Evolutionary conservation across 257 asterid species (phyloP), one percentile per base, ranked within the genome.

Genomic region (Rhazya stricta): DNA sequence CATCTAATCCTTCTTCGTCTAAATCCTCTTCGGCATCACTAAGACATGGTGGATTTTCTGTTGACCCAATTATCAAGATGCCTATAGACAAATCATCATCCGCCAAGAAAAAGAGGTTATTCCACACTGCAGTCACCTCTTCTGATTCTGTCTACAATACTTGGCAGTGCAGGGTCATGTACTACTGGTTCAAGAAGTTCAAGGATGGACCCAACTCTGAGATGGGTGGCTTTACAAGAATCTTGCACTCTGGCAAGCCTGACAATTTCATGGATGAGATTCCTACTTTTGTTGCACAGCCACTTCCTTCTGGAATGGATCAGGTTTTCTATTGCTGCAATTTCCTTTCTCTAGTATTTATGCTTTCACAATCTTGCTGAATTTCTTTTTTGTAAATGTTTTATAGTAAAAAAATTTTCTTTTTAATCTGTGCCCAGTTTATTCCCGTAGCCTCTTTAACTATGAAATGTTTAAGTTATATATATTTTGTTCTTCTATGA

Each of bases 121-220:
- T 94, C 83, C 98, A 94, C 72, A 91, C 97, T 4, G 98, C 97
- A 12, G 98, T 94, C 32, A 94, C 98, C 0, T 67, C 98, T 37
- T 91, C 97, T 56, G 97, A 90, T 76, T 94, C 98, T 16, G 80
- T 91, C 79, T 94, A 94, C 85, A 94, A 91, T 81, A 91, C 98
- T 58, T 94, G 98, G 98, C 98, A 94, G 92, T 78, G 88, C 75
- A 78, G 98, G 83, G 88, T 94, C 62, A 91, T 91, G 98, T 94
- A 91, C 74, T 94, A 94, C 81, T 94, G 98, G 98, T 94, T 94
- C 87, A 88, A 91, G 80, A 83, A 88, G 67, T 91, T 89, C 76
- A 85, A 79, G 71, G 75, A 58, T 34, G 81, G 69, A 27, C 93
- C 91, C 23, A 13, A 79, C 75, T 89, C 97, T 32, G 96, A 88